phyloP scores from a whole-genome alignment of 208 protist species.

The Tritrichomonas foetus region DNA sequence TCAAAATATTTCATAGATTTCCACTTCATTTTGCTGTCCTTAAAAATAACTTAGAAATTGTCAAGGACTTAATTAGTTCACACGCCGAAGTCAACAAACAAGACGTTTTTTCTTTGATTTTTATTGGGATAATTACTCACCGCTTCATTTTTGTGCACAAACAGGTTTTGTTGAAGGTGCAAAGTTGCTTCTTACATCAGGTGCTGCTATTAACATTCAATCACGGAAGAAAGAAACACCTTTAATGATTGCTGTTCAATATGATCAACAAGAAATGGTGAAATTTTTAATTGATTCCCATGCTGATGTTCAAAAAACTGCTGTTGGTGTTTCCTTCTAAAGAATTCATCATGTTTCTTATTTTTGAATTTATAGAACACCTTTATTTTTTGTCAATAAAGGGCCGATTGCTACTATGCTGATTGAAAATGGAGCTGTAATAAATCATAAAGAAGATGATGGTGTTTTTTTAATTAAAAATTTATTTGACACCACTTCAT shows the following conservation, averaged over 20 bases:
- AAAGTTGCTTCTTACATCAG: not conserved
- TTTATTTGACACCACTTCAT: not conserved
- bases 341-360: too few species aligned
- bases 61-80: not conserved
- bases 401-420: not conserved
- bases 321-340: too few species aligned
- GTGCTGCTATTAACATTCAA: not conserved
- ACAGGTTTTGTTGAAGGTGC: not conserved
- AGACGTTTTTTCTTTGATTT: too few species aligned
- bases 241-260: not conserved
- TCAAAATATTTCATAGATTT: not conserved
- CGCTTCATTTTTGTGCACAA: conserved; percentile 21
- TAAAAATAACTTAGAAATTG: not conserved
- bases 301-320: not conserved
- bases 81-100: not conserved
- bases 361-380: not conserved
- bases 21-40: conserved; percentile 12
- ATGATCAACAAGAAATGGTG: not conserved
- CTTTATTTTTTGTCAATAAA: not conserved
- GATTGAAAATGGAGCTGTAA: not conserved
- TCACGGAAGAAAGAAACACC: not conserved
- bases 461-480: not conserved
- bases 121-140: conserved; percentile 11
- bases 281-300: not conserved
- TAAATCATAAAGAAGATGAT: not conserved